phyloP scores from a whole-genome alignment of 805 yeast genomes.

The Saccharomycopsis sp. region DNA sequence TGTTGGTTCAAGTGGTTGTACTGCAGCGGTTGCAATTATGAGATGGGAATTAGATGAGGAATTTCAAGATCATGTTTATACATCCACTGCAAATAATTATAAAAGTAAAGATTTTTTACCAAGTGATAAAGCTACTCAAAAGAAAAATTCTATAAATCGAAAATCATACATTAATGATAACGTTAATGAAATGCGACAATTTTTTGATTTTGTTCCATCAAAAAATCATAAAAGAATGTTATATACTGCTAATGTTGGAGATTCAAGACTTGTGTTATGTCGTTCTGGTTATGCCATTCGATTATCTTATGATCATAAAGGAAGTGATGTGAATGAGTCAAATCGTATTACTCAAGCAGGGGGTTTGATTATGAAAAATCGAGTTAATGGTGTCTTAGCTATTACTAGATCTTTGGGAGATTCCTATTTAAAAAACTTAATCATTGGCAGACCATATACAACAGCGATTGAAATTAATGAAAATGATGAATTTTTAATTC shows the following conservation, averaged over 20 bases:
- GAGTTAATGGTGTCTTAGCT: constrained; percentile 94
- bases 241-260: constrained; percentile 94
- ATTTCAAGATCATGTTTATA: constrained; percentile 12
- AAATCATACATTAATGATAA: constrained; percentile 12
- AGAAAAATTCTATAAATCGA: constrained; percentile 5
- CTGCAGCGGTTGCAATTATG: constrained; percentile 88
- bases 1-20: constrained; percentile 77
- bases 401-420: constrained; percentile 93
- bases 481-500: constrained; percentile 67
- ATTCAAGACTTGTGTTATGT: constrained; percentile 71
- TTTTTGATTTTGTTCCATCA: constrained; percentile 40
- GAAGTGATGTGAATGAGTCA: constrained; percentile 69
- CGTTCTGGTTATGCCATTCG: constrained; percentile 69
- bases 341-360: constrained; percentile 69
- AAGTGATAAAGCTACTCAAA: constrained; percentile 4
- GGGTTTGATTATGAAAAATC: constrained; percentile 77
- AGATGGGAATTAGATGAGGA: constrained; percentile 59
- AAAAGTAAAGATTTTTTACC: constrained; percentile 12
- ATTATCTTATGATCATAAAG: constrained; percentile 88
- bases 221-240: constrained; percentile 56
- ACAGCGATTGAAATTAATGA: constrained; percentile 67
- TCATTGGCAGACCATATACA: constrained; percentile 86
- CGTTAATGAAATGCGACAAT: constrained; percentile 24
- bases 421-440: constrained; percentile 80
- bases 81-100: constrained; percentile 12